Conservation (phyloP, 2,329 filamentous ascomycete species). For the Pseudocercospora musae region DNA sequence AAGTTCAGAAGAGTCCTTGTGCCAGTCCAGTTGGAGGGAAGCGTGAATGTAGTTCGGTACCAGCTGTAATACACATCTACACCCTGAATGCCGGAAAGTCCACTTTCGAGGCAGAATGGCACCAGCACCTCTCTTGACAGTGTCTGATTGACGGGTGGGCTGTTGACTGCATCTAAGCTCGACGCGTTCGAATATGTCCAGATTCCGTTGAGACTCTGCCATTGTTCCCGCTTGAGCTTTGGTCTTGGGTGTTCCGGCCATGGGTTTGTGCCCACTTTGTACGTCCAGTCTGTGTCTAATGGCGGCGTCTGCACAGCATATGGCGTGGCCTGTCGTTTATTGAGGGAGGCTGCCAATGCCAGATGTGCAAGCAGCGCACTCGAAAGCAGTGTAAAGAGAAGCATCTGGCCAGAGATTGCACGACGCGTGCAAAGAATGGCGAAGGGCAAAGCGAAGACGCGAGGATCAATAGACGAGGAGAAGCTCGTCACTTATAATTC, state of each 20-base stretch:
- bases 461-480: not conserved
- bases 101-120: constrained; percentile 55
- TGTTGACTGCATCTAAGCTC: constrained; percentile 38
- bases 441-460: not conserved
- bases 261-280: constrained; percentile 48
- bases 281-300: constrained; percentile 50
- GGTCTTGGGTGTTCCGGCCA: constrained; percentile 53
- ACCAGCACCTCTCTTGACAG: constrained; percentile 48
- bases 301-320: constrained; percentile 44
- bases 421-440: not conserved
- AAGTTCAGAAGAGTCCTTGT: constrained; percentile 54
- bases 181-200: constrained; percentile 51
- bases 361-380: constrained; percentile 1
- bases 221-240: constrained; percentile 51
- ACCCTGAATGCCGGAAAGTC: constrained; percentile 45
- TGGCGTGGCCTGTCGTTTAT: constrained; percentile 4
- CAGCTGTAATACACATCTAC: constrained; percentile 29
- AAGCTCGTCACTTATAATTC: not conserved
- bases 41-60: constrained; percentile 49
- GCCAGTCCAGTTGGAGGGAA: constrained; percentile 49
- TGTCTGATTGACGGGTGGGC: constrained; percentile 45
- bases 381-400: not conserved
- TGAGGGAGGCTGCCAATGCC: not conserved
- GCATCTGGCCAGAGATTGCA: constrained; percentile 1
- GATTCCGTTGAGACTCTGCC: constrained; percentile 56